These are phyloP conservation scores for Pisolithus microcarpus DNA, from an alignment of 768 basidiomycete species.

Conservation along the genomic window DNA sequence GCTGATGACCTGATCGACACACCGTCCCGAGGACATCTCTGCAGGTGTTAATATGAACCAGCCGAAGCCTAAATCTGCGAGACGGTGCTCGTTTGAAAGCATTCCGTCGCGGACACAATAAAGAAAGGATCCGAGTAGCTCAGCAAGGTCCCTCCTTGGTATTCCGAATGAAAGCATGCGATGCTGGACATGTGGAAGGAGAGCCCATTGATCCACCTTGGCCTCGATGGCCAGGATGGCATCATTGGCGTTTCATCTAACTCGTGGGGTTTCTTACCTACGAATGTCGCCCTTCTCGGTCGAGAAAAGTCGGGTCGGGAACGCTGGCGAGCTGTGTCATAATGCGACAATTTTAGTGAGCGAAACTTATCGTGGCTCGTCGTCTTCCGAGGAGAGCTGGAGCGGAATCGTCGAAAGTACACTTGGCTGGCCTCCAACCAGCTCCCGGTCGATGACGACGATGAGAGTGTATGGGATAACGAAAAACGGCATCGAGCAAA, in stretches of 20 bases:
- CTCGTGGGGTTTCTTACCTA: no score
- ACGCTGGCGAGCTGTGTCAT: no score
- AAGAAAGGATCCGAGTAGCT: constrained; percentile 39
- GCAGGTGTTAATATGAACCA: constrained; percentile 7
- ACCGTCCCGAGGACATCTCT: constrained; percentile 17
- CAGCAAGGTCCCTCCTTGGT: constrained; percentile 28
- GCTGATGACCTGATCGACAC: constrained; percentile 14
- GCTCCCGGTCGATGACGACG: constrained; percentile 3
- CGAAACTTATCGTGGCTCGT: neutral
- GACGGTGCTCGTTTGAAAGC: constrained; percentile 10
- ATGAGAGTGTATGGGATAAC: constrained; percentile 6
- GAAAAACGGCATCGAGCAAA: constrained; percentile 12
- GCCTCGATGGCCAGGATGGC: constrained; percentile 25
- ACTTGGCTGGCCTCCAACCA: constrained; percentile 15
- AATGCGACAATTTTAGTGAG: no score
- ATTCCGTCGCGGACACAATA: constrained; percentile 31
- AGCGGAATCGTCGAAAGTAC: constrained; percentile 14
- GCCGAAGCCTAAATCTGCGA: constrained; percentile 31
- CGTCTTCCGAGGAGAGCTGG: neutral
- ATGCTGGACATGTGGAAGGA: constrained; percentile 19
- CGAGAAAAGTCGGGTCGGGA: no score
- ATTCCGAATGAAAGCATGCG: constrained; percentile 49
- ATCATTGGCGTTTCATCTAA: constrained; percentile 5
- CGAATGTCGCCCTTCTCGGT: no score
- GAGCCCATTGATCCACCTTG: constrained; percentile 36